These are phyloP conservation scores for Plasmodium knowlesi DNA, from an alignment of 169 alveolate genomes.

Conservation along the genomic window DNA sequence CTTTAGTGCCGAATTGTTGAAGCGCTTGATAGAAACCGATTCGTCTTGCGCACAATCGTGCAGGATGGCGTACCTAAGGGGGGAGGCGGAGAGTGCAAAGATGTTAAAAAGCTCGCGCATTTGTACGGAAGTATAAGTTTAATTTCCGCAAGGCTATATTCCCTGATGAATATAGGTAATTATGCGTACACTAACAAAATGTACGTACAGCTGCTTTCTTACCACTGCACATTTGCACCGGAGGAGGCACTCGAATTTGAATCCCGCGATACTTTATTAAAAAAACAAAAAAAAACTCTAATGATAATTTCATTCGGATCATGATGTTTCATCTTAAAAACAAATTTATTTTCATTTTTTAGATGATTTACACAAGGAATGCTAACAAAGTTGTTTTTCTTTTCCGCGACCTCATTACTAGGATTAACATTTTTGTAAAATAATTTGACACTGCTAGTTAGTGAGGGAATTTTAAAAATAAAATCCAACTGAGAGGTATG, in stretches of 20 bases:
- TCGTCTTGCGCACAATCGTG: conserved; percentile 39
- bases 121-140: neutral
- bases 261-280: neutral
- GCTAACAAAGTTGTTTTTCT: neutral
- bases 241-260: neutral
- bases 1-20: conserved; percentile 9
- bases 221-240: conserved; percentile 35
- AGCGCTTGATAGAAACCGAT: conserved; percentile 56
- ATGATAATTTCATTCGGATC: conserved; percentile 42
- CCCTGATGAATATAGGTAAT: neutral
- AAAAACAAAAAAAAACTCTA: conserved; percentile 25
- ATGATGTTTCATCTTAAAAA: conserved; percentile 20
- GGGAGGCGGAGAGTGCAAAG: neutral
- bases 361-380: neutral
- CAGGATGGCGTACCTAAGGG: conserved; percentile 44
- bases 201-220: neutral
- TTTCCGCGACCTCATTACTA: neutral
- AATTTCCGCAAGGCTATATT: neutral
- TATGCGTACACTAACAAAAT: neutral
- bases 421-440: conserved; percentile 7
- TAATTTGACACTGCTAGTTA: conserved; percentile 30
- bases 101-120: neutral
- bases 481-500: conserved; percentile 35
- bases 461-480: conserved; percentile 32
- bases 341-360: conserved; percentile 39